A percentile compares a stretch with the other conserved stretches of the same genome.
phyloP scores from a whole-genome alignment of 2,329 filamentous ascomycete species.

The Aspergillus caelatus region DNA sequence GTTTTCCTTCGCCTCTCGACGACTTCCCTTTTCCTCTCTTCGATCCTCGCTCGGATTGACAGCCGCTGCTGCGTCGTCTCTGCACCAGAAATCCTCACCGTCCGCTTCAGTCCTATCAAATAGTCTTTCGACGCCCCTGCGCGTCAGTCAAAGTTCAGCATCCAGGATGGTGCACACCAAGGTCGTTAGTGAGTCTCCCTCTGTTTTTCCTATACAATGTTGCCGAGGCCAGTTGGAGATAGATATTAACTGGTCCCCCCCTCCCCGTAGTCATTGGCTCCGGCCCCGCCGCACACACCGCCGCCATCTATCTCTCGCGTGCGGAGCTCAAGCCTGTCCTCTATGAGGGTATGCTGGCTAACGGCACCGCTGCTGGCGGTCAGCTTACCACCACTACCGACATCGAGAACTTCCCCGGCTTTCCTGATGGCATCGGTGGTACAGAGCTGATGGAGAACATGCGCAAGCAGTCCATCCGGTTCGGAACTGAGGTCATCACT shows the following conservation, averaged over 20 bases:
- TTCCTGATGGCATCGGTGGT: conserved; percentile 86
- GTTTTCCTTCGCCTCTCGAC: conserved; percentile 83
- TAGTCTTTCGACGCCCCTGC: conserved; percentile 41
- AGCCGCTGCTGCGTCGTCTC: conserved; percentile 70
- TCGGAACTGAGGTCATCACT: conserved; percentile 89
- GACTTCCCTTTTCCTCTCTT: conserved; percentile 63
- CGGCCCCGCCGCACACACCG: conserved; percentile 95
- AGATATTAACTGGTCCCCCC: conserved; percentile 8
- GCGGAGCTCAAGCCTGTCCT: conserved; percentile 93
- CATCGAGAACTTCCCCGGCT: conserved; percentile 97
- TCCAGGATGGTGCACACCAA: conserved; percentile 82
- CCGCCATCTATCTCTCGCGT: conserved; percentile 91
- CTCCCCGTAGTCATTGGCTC: conserved; percentile 74
- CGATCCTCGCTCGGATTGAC: conserved; percentile 74
- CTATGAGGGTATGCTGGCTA: conserved; percentile 97
- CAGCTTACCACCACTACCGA: conserved; percentile 98
- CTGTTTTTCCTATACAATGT: neutral
- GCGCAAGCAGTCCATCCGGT: conserved; percentile 85
- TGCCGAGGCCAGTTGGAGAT: neutral
- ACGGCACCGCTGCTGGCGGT: conserved; percentile 92
- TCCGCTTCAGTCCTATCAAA: conserved; percentile 39
- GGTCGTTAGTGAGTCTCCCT: conserved; percentile 73
- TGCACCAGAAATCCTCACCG: conserved; percentile 61
- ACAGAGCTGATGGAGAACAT: conserved; percentile 92
- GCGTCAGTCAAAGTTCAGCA: conserved; percentile 40